Base-by-base conservation (phyloP, 345 rosid genomes). In the Salix brachista region DNA sequence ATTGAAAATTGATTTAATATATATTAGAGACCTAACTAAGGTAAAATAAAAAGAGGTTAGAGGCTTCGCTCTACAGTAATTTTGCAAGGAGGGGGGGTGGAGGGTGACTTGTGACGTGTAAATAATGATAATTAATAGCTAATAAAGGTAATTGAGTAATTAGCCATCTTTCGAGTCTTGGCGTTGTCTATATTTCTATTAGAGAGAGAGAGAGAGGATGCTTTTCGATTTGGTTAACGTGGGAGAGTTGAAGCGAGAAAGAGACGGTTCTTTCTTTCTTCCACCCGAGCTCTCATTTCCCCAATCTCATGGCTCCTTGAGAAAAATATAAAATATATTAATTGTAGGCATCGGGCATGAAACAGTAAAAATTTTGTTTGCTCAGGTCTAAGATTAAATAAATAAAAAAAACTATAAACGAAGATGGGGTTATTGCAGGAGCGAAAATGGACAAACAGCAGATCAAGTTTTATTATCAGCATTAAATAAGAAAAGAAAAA, bases 211-310 rank as follows among this genome's bases (percentile, higher is more conserved):
- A 8, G 72, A 32, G 70, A 11, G 77, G 74, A 77, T 84, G 92
- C 91, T 87, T 87, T 89, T 89, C 92, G 89, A 90, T 90, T 90
- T 84, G 89, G 88, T 85, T 90, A 86, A 90, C 91, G 89, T 90
- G 88, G 86, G 91, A 83, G 80, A 80, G 78, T 72, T 70, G 74
- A 58, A 74, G 84, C 67, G 70, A 83, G 88, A 90, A 85, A 84
- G 88, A 85, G 87, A 88, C 76, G 77, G 73, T 79, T 85, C 86
- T 84, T 83, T 80, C 86, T 84, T 81, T 80, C 69, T 74, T 75
- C 72, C 65, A 23, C 4, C 58, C 37, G 37, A 34, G 37, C 30
- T 54, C 14, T 73, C 10, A 28, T 16, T 42, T 36, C 48, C 64
- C 21, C 39, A 1, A 28, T 64, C 68, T 34, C 11, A 39, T 72